A percentile compares a stretch with the other conserved stretches of the same genome.
Evolutionary conservation across 2,329 filamentous ascomycete species (phyloP).

Genomic region (Neofusicoccum cordaticola): DNA sequence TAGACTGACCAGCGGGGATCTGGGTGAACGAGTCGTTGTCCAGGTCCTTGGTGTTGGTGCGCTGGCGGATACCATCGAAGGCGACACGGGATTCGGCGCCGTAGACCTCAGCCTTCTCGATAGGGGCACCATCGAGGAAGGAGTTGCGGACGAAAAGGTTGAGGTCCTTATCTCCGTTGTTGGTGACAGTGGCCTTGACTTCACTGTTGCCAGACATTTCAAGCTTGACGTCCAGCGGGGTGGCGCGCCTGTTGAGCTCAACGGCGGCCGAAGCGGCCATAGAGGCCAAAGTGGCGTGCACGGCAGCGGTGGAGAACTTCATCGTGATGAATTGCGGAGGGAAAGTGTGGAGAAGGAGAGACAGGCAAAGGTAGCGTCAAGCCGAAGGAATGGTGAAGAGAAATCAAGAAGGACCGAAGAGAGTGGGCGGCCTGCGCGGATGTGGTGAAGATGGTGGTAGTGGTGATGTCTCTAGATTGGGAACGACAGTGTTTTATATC

Average conservation of each 20-base stretch:
- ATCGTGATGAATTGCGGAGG: constrained; percentile 21
- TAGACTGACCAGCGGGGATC: constrained; percentile 47
- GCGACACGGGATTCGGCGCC: constrained; percentile 40
- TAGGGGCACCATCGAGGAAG: constrained; percentile 50
- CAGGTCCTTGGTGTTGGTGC: constrained; percentile 46
- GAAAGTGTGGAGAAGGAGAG: background rate
- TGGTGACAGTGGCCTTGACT: constrained; percentile 54
- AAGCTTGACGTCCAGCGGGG: constrained; percentile 8
- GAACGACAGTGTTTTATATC: background rate
- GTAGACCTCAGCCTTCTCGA: constrained; percentile 28
- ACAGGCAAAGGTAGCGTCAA: background rate
- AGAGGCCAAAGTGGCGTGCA: background rate
- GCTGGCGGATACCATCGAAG: constrained; percentile 55
- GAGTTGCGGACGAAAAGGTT: constrained; percentile 50
- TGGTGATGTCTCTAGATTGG: background rate
- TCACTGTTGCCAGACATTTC: constrained; percentile 48
- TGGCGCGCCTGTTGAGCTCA: constrained; percentile 2
- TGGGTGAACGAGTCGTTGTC: constrained; percentile 50
- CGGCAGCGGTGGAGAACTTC: background rate
- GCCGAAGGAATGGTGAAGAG: background rate
- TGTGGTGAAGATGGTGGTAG: background rate
- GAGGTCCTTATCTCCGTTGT: constrained; percentile 49
- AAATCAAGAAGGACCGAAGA: background rate
- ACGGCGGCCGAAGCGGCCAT: background rate
- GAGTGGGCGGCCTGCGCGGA: constrained; percentile 1